Evolutionary conservation across 2,329 filamentous ascomycete species (phyloP), one percentile per base, ranked within the genome.

Genomic region (Colletotrichum plurivorum): DNA sequence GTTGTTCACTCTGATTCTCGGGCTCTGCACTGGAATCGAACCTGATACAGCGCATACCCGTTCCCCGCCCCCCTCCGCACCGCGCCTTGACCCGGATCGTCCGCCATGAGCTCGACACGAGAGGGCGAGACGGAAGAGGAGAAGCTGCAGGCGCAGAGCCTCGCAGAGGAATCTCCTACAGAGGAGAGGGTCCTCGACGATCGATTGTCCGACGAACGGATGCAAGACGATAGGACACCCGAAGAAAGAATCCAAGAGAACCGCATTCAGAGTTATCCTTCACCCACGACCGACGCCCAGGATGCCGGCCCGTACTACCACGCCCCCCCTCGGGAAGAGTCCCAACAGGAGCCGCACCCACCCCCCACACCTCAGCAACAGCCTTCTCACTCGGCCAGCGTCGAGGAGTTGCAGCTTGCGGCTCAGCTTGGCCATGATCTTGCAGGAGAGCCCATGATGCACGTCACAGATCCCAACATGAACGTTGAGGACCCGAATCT

Each of bases 391-490:
- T 79, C 83, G 2, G 79, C 84, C 43, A 88, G 84, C 66, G 81
- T 84, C 5, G 87, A 88, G 72, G 87, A 89, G 77, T 80, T 89
- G 49, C 87, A 88, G 75, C 79, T 89, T 46, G 87, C 87, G 15
- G 87, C 88, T 10, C 88, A 89, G 74, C 78, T 90, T 49, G 87
- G 86, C 55, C 85, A 88, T 69, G 86, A 83, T 51, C 79, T 89
- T 16, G 84, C 86, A 27, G 78, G 80, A 10, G 75, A 81, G 13
- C 82, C 85, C 43, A 84, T 87, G 67, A 83, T 89, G 75, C 79
- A 83, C n/a, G 77, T 81, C 16, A 82, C 85, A 18, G 84, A 85
- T 66, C 77, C 82, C 2, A 82, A 78, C 48, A 83, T 83, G 78
- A 79, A 77, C 43, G 79, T 82, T 13, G 82, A 84, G 52, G 84